Evolutionary conservation across 192 early-diverging fungal species (phyloP).

Genomic region (Backusella luteola): DNA sequence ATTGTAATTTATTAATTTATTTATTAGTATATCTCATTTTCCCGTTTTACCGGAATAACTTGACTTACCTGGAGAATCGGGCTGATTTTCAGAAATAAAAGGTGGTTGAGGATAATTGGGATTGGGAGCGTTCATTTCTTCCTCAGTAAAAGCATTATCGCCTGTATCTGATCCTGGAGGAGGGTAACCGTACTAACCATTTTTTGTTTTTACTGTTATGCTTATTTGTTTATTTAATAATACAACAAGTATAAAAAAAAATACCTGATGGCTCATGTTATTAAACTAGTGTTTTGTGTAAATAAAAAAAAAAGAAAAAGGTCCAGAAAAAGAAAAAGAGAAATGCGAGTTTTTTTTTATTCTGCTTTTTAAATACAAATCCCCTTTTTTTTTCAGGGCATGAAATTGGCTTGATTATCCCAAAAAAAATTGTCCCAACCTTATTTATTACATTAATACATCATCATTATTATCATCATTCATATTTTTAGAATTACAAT

Average conservation of each 20-base stretch:
- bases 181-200: not conserved
- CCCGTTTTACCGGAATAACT: not conserved
- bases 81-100: constrained; percentile 17
- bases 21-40: not conserved
- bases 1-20: not conserved
- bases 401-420: constrained; percentile 3
- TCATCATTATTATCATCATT: not conserved
- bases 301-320: not conserved
- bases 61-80: constrained; percentile 7
- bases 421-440: constrained; percentile 10
- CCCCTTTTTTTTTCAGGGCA: not conserved
- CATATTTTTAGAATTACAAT: not conserved
- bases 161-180: not conserved
- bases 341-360: not conserved
- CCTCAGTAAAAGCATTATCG: not conserved
- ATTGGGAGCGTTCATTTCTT: constrained; percentile 6
- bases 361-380: not conserved
- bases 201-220: not conserved
- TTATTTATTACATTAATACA: not conserved
- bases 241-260: not conserved
- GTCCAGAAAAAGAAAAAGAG: not conserved
- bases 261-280: not conserved
- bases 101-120: constrained; percentile 32
- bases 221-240: not conserved
- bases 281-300: not conserved